Evolutionary conservation across 2,329 filamentous ascomycete genomes (phyloP).

Genomic region (Phialophora macrospora): DNA sequence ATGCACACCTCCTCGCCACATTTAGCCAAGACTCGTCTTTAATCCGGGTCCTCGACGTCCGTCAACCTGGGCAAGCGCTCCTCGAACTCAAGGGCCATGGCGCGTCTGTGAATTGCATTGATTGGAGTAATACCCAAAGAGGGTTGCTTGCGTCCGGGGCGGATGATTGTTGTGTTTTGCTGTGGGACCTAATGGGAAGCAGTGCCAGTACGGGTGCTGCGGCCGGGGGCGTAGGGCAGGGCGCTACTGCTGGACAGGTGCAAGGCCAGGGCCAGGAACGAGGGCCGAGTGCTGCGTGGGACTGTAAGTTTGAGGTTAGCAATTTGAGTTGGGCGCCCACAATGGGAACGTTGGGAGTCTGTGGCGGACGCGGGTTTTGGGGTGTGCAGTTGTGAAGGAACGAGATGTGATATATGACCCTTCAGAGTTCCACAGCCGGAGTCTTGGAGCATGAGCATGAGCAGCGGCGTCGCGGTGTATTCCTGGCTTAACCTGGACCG

Average conservation of each 20-base stretch:
- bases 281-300: conserved; percentile 52
- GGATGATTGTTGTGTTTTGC: conserved; percentile 86
- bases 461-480: neutral
- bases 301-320: conserved; percentile 54
- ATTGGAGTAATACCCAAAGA: conserved; percentile 88
- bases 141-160: conserved; percentile 89
- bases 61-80: conserved; percentile 92
- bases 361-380: conserved; percentile 53
- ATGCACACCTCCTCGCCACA: conserved; percentile 93
- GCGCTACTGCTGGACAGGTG: conserved; percentile 15
- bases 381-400: conserved; percentile 45
- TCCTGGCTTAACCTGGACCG: neutral
- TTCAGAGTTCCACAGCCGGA: neutral
- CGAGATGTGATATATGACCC: neutral
- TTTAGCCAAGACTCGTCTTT: conserved; percentile 92
- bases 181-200: conserved; percentile 86
- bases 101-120: conserved; percentile 85
- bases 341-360: conserved; percentile 51
- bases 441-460: neutral
- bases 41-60: conserved; percentile 92
- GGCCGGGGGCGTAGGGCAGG: conserved; percentile 30
- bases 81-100: conserved; percentile 90
- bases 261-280: conserved; percentile 44
- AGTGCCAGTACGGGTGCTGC: conserved; percentile 13
- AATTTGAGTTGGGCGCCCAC: conserved; percentile 56